Percentiles rank a stretch among this genome's conserved stretches.
Evolutionary conservation across 2,329 filamentous ascomycete genomes (phyloP).

Genomic region (Blastomyces emzantsi): DNA sequence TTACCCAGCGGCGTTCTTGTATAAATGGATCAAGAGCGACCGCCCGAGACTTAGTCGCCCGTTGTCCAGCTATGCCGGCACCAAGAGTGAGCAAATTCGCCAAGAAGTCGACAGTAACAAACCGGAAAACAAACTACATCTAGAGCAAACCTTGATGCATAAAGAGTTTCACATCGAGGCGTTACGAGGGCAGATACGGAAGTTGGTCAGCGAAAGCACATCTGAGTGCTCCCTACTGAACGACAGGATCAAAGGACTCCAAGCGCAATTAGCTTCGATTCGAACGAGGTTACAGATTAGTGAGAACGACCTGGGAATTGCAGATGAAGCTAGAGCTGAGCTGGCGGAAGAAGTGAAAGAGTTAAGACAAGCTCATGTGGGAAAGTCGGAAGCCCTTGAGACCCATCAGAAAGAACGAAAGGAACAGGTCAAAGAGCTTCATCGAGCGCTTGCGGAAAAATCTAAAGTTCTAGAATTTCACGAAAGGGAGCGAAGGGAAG

Average conservation of each 20-base stretch:
- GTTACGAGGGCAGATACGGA: slow-evolving; percentile 1
- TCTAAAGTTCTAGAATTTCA: neutral
- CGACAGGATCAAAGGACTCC: neutral
- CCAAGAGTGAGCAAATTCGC: neutral
- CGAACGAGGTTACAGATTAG: neutral
- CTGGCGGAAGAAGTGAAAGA: neutral
- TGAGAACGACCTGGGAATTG: neutral
- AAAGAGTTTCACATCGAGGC: slow-evolving; percentile 8
- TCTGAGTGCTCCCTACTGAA: neutral
- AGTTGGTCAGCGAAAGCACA: slow-evolving; percentile 1
- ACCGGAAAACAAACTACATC: neutral
- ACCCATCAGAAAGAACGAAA: neutral
- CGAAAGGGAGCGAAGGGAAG: neutral
- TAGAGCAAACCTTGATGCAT: slow-evolving; percentile 5
- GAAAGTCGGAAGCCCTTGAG: neutral
- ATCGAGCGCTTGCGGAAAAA: neutral
- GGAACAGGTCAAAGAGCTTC: neutral
- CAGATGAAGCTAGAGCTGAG: neutral
- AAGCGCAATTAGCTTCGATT: neutral
- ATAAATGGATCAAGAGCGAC: slow-evolving; percentile 6
- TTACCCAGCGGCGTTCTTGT: neutral
- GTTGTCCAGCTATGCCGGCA: neutral
- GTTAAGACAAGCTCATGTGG: no score
- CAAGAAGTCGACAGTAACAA: neutral
- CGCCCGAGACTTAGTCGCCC: neutral